Conservation (phyloP, 2,329 filamentous ascomycete genomes). For the Diplodia intermedia region DNA sequence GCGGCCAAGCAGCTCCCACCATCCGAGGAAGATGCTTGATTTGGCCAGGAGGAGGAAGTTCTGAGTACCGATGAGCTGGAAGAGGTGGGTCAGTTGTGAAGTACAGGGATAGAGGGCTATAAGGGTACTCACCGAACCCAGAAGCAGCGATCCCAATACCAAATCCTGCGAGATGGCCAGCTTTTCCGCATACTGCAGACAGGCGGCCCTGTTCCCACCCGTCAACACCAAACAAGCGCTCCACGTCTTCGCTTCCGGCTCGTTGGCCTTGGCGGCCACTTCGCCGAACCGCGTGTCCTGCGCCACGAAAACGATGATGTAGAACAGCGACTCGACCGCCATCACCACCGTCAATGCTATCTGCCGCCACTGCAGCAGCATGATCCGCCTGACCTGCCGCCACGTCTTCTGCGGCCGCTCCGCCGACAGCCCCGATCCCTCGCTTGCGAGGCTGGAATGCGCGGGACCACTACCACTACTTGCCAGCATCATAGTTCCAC, state of each 20-base stretch:
- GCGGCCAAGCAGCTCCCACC: constrained; percentile 37
- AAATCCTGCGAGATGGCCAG: constrained; percentile 37
- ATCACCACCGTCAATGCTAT: constrained; percentile 40
- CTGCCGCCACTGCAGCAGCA: constrained; percentile 43
- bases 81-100: constrained; percentile 3
- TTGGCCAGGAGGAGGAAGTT: constrained; percentile 45
- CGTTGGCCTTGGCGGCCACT: constrained; percentile 37
- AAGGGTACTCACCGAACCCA: constrained; percentile 40
- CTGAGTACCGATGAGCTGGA: constrained; percentile 48
- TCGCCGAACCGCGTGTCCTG: constrained; percentile 40
- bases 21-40: constrained; percentile 40
- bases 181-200: constrained; percentile 39
- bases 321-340: constrained; percentile 40
- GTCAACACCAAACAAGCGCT: constrained; percentile 39
- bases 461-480: neutral
- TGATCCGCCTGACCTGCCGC: constrained; percentile 38
- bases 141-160: constrained; percentile 39
- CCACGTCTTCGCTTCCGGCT: constrained; percentile 40
- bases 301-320: constrained; percentile 43
- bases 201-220: constrained; percentile 38
- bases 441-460: neutral
- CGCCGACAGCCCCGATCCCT: neutral
- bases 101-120: neutral
- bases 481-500: neutral
- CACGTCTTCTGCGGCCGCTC: constrained; percentile 36